These are phyloP conservation scores for Candida odintsovae DNA, from an alignment of 805 yeast species.

Conservation along the genomic window DNA sequence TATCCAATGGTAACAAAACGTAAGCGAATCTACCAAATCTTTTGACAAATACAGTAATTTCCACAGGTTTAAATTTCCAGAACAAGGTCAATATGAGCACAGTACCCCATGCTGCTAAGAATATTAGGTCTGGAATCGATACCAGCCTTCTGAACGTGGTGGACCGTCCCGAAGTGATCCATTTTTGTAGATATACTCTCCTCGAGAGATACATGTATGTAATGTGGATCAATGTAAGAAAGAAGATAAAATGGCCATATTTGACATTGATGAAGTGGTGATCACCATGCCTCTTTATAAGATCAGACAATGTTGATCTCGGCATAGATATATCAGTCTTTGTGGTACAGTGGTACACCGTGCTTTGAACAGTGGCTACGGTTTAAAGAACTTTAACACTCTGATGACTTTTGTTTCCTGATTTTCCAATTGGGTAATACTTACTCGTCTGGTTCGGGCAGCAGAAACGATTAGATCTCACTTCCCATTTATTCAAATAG, in stretches of 20 bases:
- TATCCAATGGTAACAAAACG: conserved; percentile 50
- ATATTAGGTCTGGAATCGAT: conserved; percentile 29
- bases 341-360: too few relatives aligned
- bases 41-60: conserved; percentile 37
- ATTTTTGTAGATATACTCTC: conserved; percentile 26
- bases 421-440: neutral
- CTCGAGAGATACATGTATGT: conserved; percentile 29
- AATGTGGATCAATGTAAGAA: conserved; percentile 36
- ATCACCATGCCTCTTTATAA: conserved; percentile 39
- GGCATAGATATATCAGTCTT: too few relatives aligned
- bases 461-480: neutral
- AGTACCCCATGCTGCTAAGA: conserved; percentile 30
- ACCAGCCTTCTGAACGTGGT: conserved; percentile 28
- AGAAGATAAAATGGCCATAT: conserved; percentile 51
- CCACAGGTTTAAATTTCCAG: conserved; percentile 29
- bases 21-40: conserved; percentile 60
- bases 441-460: neutral
- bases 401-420: neutral
- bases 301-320: neutral
- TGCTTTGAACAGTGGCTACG: too few relatives aligned
- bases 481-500: too few relatives aligned
- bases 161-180: conserved; percentile 36
- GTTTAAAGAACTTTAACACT: too few relatives aligned
- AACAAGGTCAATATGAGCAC: conserved; percentile 27
- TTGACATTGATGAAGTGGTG: conserved; percentile 52